Evolutionary conservation across 495 filamentous ascomycete species (phyloP).

Genomic region (Talaromyces thailandensis): DNA sequence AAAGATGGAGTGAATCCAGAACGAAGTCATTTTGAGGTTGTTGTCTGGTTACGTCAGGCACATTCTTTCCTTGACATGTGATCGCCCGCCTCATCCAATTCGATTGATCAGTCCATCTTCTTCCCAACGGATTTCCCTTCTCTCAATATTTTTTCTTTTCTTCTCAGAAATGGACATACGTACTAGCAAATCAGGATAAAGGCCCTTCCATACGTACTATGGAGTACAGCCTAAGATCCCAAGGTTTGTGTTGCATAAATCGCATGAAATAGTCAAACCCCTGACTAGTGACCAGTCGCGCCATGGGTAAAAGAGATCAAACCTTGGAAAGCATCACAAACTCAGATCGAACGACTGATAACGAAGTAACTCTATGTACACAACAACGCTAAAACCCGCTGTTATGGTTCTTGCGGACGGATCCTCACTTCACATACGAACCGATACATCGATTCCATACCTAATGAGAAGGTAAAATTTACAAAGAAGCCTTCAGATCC

Average conservation of each 20-base stretch:
- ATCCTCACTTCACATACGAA: no score
- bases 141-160: background rate
- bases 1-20: background rate
- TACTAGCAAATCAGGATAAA: no score
- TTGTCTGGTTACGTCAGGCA: constrained; percentile 1
- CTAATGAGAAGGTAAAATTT: background rate
- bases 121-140: background rate
- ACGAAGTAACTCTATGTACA: no score
- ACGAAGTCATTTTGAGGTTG: background rate
- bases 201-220: background rate
- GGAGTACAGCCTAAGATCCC: no score
- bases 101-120: background rate
- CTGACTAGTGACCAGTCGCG: background rate
- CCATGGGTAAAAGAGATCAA: background rate
- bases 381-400: background rate
- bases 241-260: background rate
- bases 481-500: constrained; percentile 38
- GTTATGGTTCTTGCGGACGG: no score
- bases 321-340: background rate
- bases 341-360: background rate
- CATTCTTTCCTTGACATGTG: background rate
- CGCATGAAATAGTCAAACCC: background rate
- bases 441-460: no score
- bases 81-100: background rate
- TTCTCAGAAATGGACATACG: background rate